Conservation (phyloP, 257 asterid species). For the Cordia subcordata region DNA sequence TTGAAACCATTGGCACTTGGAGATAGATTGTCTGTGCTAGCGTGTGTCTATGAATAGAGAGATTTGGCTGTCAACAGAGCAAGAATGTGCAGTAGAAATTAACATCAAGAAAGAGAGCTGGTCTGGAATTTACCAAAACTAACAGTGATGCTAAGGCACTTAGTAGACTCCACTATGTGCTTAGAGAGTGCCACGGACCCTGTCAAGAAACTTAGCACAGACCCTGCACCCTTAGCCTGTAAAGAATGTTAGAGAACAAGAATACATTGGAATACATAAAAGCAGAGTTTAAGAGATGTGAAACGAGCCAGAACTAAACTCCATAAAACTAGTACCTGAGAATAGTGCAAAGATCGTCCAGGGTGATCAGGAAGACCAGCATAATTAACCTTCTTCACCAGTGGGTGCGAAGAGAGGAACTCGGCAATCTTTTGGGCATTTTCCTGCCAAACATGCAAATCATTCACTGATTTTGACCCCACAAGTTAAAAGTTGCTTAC, state of each 20-base stretch:
- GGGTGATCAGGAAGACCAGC: constrained; percentile 78
- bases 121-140: constrained; percentile 60
- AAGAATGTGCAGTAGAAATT: no score
- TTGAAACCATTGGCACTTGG: no score
- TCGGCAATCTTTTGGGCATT: constrained; percentile 89
- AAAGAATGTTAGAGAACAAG: constrained; percentile 1
- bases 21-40: no score
- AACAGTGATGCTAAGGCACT: constrained; percentile 74
- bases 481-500: no score
- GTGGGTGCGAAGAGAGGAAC: constrained; percentile 66
- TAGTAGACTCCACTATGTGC: constrained; percentile 75
- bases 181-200: constrained; percentile 78
- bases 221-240: constrained; percentile 95
- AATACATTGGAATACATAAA: no score
- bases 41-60: neutral
- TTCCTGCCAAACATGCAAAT: constrained; percentile 44
- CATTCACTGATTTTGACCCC: neutral
- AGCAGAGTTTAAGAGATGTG: no score
- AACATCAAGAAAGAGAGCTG: neutral
- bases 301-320: neutral
- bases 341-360: constrained; percentile 64
- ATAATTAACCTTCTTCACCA: constrained; percentile 63
- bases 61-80: no score
- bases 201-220: constrained; percentile 78
- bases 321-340: constrained; percentile 46